A percentile compares a stretch with the other conserved stretches of the same genome.
Evolutionary conservation across 371 early-diverging fungal genomes (phyloP).

Genomic region (Umbelopsis sp.): DNA sequence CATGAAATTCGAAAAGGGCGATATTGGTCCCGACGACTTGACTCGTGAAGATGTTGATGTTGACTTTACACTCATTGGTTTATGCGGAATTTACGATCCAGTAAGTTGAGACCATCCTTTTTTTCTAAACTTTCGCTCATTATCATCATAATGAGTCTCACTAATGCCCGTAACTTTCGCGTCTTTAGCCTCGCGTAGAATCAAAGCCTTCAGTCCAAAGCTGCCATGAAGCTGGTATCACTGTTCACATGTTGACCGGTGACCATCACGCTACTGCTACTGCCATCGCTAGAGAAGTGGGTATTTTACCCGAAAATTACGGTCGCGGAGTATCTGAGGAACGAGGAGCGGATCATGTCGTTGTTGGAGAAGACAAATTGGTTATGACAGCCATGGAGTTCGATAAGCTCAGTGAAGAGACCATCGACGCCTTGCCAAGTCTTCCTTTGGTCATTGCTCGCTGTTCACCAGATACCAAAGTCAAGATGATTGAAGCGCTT

Average conservation of each 20-base stretch:
- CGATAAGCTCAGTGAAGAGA: conserved; percentile 80
- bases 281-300: conserved; percentile 92
- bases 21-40: conserved; percentile 46
- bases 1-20: conserved; percentile 48
- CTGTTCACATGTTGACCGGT: conserved; percentile 95
- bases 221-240: conserved; percentile 91
- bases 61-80: conserved; percentile 83
- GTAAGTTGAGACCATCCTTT: background rate
- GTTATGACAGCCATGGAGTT: conserved; percentile 88
- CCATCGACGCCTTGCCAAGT: conserved; percentile 75
- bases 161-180: background rate
- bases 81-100: conserved; percentile 94
- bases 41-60: conserved; percentile 69
- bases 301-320: conserved; percentile 71
- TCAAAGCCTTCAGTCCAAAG: conserved; percentile 78
- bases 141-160: too few relatives aligned
- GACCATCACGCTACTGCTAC: conserved; percentile 93
- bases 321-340: conserved; percentile 28
- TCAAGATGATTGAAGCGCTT: conserved; percentile 94
- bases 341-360: conserved; percentile 18
- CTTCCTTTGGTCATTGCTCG: conserved; percentile 94
- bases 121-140: too few relatives aligned
- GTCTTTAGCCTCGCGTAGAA: conserved; percentile 67
- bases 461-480: conserved; percentile 95
- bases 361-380: conserved; percentile 44